Percentiles rank a stretch among this genome's conserved stretches.
Evolutionary conservation across 306 rosid species (phyloP).

Genomic region (Medicago arabica): DNA sequence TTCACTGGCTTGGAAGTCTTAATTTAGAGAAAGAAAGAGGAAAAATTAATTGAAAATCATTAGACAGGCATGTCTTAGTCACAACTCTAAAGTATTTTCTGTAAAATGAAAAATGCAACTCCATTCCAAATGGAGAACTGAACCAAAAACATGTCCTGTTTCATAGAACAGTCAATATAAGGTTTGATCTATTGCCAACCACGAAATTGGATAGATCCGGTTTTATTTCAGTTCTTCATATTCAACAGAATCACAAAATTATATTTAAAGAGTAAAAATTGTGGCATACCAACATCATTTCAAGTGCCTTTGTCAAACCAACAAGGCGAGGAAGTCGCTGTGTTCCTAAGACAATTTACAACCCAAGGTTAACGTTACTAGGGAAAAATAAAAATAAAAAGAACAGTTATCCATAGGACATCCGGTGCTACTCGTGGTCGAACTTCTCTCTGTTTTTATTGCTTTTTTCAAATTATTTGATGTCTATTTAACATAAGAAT

Average conservation of each 20-base stretch:
- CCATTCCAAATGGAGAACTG: constrained; percentile 41
- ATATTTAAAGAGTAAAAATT: not conserved
- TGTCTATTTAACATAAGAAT: constrained; percentile 1
- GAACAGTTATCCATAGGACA: constrained; percentile 8
- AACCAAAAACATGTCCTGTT: constrained; percentile 32
- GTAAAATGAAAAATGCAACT: constrained; percentile 25
- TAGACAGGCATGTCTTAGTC: constrained; percentile 19
- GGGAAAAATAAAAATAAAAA: constrained; percentile 13
- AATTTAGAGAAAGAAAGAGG: constrained; percentile 1
- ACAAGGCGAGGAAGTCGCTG: constrained; percentile 99
- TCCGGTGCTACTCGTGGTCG: not conserved
- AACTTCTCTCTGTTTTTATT: constrained; percentile 7
- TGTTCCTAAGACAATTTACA: constrained; percentile 71
- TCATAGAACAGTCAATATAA: constrained; percentile 11
- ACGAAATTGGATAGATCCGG: constrained; percentile 19
- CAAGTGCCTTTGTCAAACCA: constrained; percentile 90
- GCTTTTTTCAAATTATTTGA: constrained; percentile 18
- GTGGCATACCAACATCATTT: constrained; percentile 86
- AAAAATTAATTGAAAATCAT: constrained; percentile 41
- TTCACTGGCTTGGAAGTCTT: constrained; percentile 85
- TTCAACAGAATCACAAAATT: constrained; percentile 28
- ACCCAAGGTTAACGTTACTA: constrained; percentile 38
- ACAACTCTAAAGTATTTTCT: constrained; percentile 13
- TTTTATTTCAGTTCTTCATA: constrained; percentile 36
- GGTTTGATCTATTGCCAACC: constrained; percentile 18